phyloP scores from a whole-genome alignment of 2,329 filamentous ascomycete species.

The Beauveria asiatica region DNA sequence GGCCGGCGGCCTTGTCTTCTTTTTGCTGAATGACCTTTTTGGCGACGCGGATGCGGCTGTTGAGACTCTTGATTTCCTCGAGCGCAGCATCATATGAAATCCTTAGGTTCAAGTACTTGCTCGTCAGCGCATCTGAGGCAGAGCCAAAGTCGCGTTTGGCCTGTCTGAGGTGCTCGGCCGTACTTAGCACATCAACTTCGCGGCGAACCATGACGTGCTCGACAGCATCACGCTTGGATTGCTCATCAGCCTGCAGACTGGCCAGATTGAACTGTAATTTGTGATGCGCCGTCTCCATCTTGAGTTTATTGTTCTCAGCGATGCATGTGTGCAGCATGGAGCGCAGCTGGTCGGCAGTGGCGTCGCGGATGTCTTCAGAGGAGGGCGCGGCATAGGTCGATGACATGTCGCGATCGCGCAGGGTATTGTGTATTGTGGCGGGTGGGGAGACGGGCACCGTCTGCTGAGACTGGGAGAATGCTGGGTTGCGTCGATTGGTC shows the following conservation, averaged over 20 bases:
- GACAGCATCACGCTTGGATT: slow-evolving; percentile 77
- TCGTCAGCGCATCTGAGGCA: slow-evolving; percentile 43
- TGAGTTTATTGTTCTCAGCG: slow-evolving; percentile 50
- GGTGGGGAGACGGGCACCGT: slow-evolving; percentile 46
- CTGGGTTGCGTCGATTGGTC: slow-evolving; percentile 16
- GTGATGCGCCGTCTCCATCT: slow-evolving; percentile 81
- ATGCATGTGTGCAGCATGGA: slow-evolving; percentile 46
- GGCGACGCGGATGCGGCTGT: slow-evolving; percentile 59
- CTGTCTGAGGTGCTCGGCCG: slow-evolving; percentile 60
- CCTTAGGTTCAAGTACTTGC: slow-evolving; percentile 54
- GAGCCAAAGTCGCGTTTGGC: slow-evolving; percentile 45
- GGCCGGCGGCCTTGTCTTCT: slow-evolving; percentile 59
- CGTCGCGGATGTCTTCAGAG: slow-evolving; percentile 41
- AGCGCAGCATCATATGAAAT: slow-evolving; percentile 57
- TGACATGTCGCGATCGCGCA: slow-evolving; percentile 22
- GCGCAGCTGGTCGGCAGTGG: slow-evolving; percentile 47
- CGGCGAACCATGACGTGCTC: slow-evolving; percentile 87
- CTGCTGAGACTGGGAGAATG: slow-evolving; percentile 35
- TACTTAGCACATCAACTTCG: slow-evolving; percentile 76
- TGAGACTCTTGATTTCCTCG: slow-evolving; percentile 55
- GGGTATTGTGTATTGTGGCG: slow-evolving; percentile 33
- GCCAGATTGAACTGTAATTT: slow-evolving; percentile 84
- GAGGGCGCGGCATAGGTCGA: slow-evolving; percentile 37
- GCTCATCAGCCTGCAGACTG: slow-evolving; percentile 74
- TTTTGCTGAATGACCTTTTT: slow-evolving; percentile 73